Evolutionary conservation across 2,329 filamentous ascomycete species (phyloP).

Genomic region (Hortaea sp.): DNA sequence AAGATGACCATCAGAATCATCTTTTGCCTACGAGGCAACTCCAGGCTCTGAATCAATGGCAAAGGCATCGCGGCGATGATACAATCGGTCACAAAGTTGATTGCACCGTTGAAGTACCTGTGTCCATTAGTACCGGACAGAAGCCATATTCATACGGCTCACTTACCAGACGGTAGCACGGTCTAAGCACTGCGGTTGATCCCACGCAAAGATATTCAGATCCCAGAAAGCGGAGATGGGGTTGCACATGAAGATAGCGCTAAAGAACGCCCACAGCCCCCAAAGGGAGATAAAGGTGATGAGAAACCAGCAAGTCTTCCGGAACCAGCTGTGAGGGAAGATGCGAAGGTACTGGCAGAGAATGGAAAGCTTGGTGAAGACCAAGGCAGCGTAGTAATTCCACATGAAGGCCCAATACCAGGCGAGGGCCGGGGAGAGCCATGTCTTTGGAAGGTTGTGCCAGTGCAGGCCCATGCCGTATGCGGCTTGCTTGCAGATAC

Average conservation of each 20-base stretch:
- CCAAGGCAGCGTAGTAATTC: slow-evolving; percentile 27
- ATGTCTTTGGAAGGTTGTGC: neutral
- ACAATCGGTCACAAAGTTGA: slow-evolving; percentile 29
- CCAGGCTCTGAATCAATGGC: slow-evolving; percentile 23
- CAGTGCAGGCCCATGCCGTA: neutral
- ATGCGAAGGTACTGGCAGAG: slow-evolving; percentile 40
- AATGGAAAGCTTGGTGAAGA: slow-evolving; percentile 36
- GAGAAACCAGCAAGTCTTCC: slow-evolving; percentile 19
- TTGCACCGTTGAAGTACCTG: slow-evolving; percentile 26
- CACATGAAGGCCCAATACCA: neutral
- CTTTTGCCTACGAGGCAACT: slow-evolving; percentile 24
- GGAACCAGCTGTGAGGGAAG: slow-evolving; percentile 32
- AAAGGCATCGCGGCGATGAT: slow-evolving; percentile 26
- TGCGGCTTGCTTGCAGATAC: neutral
- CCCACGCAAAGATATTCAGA: slow-evolving; percentile 12
- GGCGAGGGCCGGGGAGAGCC: neutral
- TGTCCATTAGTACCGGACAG: neutral
- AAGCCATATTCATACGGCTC: neutral
- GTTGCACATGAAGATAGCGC: slow-evolving; percentile 31
- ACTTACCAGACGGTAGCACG: slow-evolving; percentile 32
- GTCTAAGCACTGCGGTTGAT: slow-evolving; percentile 26
- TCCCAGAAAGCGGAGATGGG: slow-evolving; percentile 36
- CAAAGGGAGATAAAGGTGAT: slow-evolving; percentile 25
- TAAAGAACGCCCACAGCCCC: slow-evolving; percentile 24
- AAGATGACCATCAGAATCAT: slow-evolving; percentile 26